Evolutionary conservation across 371 early-diverging fungal genomes (phyloP).

Genomic region (Synchytrium microbalum): DNA sequence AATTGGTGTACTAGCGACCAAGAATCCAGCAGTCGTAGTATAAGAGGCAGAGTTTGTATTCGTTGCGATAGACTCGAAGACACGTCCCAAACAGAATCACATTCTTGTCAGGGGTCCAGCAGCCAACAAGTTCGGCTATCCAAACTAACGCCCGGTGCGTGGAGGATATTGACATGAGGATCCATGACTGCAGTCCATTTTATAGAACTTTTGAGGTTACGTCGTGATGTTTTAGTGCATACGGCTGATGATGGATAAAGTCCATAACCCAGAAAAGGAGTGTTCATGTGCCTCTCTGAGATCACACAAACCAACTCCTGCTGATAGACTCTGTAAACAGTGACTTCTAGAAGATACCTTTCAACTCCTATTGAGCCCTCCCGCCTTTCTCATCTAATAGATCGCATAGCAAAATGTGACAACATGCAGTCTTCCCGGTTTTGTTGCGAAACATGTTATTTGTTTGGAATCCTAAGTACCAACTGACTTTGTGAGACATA

Average conservation of each 20-base stretch:
- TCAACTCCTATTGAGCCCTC: conserved; percentile 54
- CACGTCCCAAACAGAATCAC: conserved; percentile 88
- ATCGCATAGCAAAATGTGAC: conserved; percentile 67
- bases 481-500: no score
- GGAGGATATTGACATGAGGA: conserved; percentile 84
- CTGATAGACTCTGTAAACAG: background rate
- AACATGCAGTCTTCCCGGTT: conserved; percentile 67
- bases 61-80: background rate
- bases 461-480: conserved; percentile 66
- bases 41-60: conserved; percentile 70
- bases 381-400: conserved; percentile 65
- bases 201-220: conserved; percentile 77
- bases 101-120: conserved; percentile 92
- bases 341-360: conserved; percentile 35
- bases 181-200: conserved; percentile 67
- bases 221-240: conserved; percentile 94
- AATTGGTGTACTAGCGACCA: conserved; percentile 1
- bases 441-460: conserved; percentile 79
- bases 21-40: background rate
- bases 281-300: conserved; percentile 62
- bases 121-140: conserved; percentile 70
- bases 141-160: conserved; percentile 70
- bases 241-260: conserved; percentile 79
- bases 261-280: conserved; percentile 87
- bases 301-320: background rate